Evolutionary conservation across 257 asterid genomes (phyloP), one percentile per base, ranked within the genome.

Genomic region (Striga asiatica): DNA sequence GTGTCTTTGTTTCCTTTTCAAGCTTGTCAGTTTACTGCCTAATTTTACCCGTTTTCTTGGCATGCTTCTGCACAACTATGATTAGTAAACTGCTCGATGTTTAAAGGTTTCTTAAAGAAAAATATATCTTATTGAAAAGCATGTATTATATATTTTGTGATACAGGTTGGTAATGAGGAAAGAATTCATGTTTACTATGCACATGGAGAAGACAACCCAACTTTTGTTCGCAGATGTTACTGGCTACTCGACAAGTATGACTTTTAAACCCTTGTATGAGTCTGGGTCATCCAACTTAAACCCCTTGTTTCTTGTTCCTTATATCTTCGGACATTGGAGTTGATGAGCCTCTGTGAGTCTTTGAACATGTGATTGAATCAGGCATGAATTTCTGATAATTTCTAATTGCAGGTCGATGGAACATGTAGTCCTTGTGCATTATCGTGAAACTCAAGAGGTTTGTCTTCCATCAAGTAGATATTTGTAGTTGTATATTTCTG

Each of bases 151-250:
- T 55, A 63, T 57, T 71, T 62, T 70, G 45, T 57, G 54, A 49
- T 58, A 50, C 74, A 91, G 98, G 95, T 91, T 39, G 98, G 98
- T 55, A 71, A 87, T 47, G 95, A 91, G 42, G 97, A 91, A 72
- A 76, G 97, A 66, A 91, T 91, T 70, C 97, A 91, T 82, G 98
- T 87, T 56, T 91, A 91, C 86, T 91, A 91, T 73, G 98, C 98
- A 46, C 98, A 87, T 65, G 98, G 98, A 55, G 93, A 87, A 76
- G 93, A 78, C 68, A 81, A 68, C 45, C 74, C 89, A 24, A 91
- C 97, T 50, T 91, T 91, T 76, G 98, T 87, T 52, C 95, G 98
- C 60, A 81, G 98, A 81, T 91, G 98, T 69, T 91, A 87, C 73
- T 91, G 98, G 98, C 82, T 91, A 48, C 95, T 91, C 53, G 97